Evolutionary conservation across 2,329 filamentous ascomycete species (phyloP).

Genomic region (Colletotrichum siamense): DNA sequence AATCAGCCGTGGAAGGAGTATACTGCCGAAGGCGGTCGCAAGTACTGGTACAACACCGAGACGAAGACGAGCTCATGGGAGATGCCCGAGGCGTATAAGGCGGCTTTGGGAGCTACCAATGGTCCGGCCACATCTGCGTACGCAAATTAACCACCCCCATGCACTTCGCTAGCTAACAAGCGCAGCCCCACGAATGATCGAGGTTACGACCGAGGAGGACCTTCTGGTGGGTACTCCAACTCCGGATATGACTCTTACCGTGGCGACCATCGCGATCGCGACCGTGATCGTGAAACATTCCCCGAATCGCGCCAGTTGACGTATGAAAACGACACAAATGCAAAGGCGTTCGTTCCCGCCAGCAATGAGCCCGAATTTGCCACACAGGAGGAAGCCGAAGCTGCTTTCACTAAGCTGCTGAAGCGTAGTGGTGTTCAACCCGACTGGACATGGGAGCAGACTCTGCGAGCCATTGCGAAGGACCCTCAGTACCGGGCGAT

Average conservation of each 20-base stretch:
- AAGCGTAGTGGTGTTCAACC: constrained; percentile 84
- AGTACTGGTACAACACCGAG: constrained; percentile 96
- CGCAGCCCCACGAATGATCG: constrained; percentile 39
- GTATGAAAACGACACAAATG: constrained; percentile 60
- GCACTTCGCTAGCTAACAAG: constrained; percentile 16
- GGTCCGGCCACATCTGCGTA: constrained; percentile 50
- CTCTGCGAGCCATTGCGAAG: constrained; percentile 83
- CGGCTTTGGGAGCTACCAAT: constrained; percentile 68
- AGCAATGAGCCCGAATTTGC: constrained; percentile 79
- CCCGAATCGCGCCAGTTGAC: constrained; percentile 64
- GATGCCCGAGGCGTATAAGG: constrained; percentile 84
- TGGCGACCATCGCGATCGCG: constrained; percentile 35
- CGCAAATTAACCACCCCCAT: constrained; percentile 22
- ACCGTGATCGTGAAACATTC: constrained; percentile 39
- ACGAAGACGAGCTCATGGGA: constrained; percentile 94
- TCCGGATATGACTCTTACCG: constrained; percentile 43
- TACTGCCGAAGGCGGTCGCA: constrained; percentile 81
- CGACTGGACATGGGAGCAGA: constrained; percentile 92
- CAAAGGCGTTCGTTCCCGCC: constrained; percentile 66
- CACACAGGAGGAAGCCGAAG: constrained; percentile 86
- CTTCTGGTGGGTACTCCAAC: constrained; percentile 39
- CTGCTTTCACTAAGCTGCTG: constrained; percentile 89
- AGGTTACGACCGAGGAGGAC: constrained; percentile 41
- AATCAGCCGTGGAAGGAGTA: constrained; percentile 94
- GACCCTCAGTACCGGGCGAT: constrained; percentile 93